Base-by-base conservation (phyloP, 2,329 filamentous ascomycete species). In the Curvularia sp. region DNA sequence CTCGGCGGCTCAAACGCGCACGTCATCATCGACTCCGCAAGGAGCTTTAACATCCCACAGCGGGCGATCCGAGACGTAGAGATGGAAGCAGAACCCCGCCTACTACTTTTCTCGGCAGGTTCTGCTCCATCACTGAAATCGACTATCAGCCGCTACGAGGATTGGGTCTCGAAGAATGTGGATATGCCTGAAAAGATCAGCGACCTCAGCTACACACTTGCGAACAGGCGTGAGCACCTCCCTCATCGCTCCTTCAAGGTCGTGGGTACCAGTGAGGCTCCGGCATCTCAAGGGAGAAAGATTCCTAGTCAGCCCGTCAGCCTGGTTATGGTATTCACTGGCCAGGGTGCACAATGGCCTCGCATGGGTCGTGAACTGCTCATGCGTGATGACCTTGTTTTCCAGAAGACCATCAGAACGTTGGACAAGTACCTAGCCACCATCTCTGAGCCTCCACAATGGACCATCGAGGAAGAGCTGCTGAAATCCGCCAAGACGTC, bases 341-440 rank as follows among this genome's bases (percentile, higher is more conserved):
- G 70, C 0, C 70, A 71, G 49, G 70, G 69, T 18, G 69, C 68
- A 1, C 63, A 67, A 15, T 73, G 68, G 67, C 23, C 58, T 5
- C 38, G 23, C 10, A 67, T 71, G 63, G 67, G 61, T 19, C 32
- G 30, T 18, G 47, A 59, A 13, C 45, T 67, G 9, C n/a, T 25
- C 41, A 13, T 25, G 43, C 32, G 30, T 15, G 18, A 36, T 34
- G 28, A 60, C 41, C 34, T 48, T 7, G 23, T 42, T 28, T 64
- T 60, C 52, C 23, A 46, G 15, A 15, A n/a, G 7, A 39, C 15
- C 19, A 53, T 60, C 12, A 23, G 41, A 4, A 59, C 49, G 5
- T 18, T 63, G 6, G 61, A 65, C 39, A 38, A 55, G 25, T 38
- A 55, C 30, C 47, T 65, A 1, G 10, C 38, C n/a, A 12, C 12